These are phyloP conservation scores for Exophiala spinifera DNA, from an alignment of 2,329 filamentous ascomycete genomes.

Conservation along the genomic window DNA sequence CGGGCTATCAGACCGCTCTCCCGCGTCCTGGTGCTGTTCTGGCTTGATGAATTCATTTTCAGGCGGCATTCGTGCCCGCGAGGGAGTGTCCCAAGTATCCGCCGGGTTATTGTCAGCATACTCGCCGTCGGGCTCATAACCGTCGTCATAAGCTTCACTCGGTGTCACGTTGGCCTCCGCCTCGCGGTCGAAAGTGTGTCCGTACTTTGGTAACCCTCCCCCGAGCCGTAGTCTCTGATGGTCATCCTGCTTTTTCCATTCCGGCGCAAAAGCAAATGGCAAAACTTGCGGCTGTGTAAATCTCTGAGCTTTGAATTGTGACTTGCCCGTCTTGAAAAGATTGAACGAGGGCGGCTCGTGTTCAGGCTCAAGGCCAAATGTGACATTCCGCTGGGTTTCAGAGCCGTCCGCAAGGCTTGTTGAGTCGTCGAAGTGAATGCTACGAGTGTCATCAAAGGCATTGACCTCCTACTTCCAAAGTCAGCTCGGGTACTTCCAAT, in stretches of 20 bases:
- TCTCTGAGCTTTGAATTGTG: neutral
- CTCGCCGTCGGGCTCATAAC: constrained; percentile 18
- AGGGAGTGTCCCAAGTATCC: constrained; percentile 13
- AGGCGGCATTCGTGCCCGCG: constrained; percentile 10
- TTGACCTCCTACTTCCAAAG: neutral
- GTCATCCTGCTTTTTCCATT: constrained; percentile 16
- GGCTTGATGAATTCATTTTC: neutral
- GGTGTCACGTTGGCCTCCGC: neutral
- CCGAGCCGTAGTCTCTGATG: constrained; percentile 14
- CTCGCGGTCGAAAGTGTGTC: neutral
- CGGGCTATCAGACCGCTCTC: neutral
- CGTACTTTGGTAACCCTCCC: constrained; percentile 7
- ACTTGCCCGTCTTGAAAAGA: neutral
- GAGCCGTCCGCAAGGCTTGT: constrained; percentile 14
- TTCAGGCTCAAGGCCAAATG: neutral
- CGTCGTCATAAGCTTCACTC: constrained; percentile 7
- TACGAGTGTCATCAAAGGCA: constrained; percentile 26
- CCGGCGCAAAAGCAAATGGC: neutral
- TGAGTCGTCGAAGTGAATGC: constrained; percentile 24
- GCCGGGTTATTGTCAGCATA: constrained; percentile 5
- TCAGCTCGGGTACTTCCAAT: neutral
- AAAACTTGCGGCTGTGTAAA: neutral
- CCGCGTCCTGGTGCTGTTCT: neutral
- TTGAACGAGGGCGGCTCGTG: neutral
- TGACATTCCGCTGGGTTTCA: neutral